Base-by-base conservation (phyloP, 495 filamentous ascomycete genomes). In the Lindgomyces ingoldianus region DNA sequence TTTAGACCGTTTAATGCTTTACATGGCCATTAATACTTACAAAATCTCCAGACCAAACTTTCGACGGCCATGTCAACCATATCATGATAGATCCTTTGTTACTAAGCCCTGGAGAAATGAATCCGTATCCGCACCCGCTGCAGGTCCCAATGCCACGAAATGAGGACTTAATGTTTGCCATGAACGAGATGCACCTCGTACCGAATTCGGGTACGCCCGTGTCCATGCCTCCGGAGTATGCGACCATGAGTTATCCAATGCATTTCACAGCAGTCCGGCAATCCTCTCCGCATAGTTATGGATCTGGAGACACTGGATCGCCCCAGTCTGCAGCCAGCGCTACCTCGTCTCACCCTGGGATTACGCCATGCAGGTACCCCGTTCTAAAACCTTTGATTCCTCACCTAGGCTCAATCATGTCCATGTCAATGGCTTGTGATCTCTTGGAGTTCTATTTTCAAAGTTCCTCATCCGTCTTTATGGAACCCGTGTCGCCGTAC, bases 371-470 rank as follows among this genome's bases (percentile, higher is more conserved):
- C 41, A 27, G 56, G 21, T 70, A 65, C 39, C 61, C 61, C 8
- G 67, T 65, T 6, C 47, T 65, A 21, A 60, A 60, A 25, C 67
- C 67, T 9, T 60, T 78, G 9, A 64, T 81, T 16, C 78, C 78
- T 1, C 69, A 76, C 49, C 60, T 81, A 36, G 64, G 72, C 19
- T 67, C 74, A 10, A 73, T 80, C 49, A 71, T 83, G 16, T 67
- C 80, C 0, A 55, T 75, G 12, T 47, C 69, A 9, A 76, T 80
- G 55, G 80, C 80, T 0, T 81, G 79, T 46, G 78, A 82, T 54
- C 72, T 83, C 45, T 71, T 83, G 4, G 81, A 83, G 29, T 73
- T 81, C 12, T 83, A 79, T 63, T 83, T 83, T 61, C 73, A 76
- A 52, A 79, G 79, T 29, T 73, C 77, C 44, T 76, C 75, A 1